Evolutionary conservation across 768 basidiomycete species (phyloP), one percentile per base, ranked within the genome.

Genomic region (Hygrophorus russula): DNA sequence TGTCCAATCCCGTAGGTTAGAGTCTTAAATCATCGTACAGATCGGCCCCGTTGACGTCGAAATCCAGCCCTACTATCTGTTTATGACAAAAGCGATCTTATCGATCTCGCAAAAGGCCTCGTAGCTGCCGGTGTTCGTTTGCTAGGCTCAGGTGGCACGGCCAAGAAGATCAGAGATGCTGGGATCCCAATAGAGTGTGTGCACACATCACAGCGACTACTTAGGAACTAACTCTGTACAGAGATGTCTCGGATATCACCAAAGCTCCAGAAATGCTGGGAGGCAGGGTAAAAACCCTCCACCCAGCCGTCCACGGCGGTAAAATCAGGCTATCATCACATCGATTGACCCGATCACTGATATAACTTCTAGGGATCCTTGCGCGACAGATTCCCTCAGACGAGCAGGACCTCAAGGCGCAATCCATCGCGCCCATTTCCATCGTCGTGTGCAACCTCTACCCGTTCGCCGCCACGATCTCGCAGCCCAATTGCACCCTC

Each of bases 381-480:
- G 92, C 96, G 4, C 82, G 96, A 14, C 74, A 82, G 41, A 94
- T 92, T 51, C 78, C 84, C 3, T 90, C 90, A 8, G 96, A 99
- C 64, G 75, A 91, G 51, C 69, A 74, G 42, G 96, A 99, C 60
- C 75, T 98, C 41, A 65, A 74, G 20, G 69, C 80, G 5, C 91
- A 94, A 56, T 70, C 69, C 46, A 98, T 99, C 62, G 77, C 86
- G 5, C 87, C 88, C 49, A 97, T 98, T 65, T 81, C 85, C 44
- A 84, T 99, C 67, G 94, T 99, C 45, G 92, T 96, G 48, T 99
- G 96, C 79, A 99, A 99, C 61, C 79, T 99, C 41, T 98, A 99
- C 69, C 96, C 96, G 0, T 99, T 99, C 68, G 78, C 86, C 27
- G 76, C 80, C 15, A 96, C 93, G 38, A 87, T 94, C 59, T 75